Conservation (phyloP, 345 rosid species). For the Adansonia digitata region DNA sequence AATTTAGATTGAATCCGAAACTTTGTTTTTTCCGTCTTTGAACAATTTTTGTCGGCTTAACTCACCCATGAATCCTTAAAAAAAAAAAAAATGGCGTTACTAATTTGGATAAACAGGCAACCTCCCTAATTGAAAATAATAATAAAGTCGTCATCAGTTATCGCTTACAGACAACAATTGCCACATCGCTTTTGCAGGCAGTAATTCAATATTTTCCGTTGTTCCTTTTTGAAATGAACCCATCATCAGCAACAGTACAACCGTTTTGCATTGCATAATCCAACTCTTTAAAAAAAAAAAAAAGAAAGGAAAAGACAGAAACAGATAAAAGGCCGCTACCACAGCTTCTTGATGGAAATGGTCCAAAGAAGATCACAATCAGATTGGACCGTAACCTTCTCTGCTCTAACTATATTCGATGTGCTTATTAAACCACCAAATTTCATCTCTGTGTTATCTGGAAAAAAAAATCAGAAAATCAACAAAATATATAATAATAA, state of each 20-base stretch:
- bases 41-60: not conserved
- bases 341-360: constrained; percentile 54
- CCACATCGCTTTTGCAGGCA: not conserved
- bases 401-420: constrained; percentile 57
- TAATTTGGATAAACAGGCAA: not conserved
- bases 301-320: too few relatives aligned
- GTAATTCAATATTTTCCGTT: not conserved
- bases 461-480: constrained; percentile 15
- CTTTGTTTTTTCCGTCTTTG: not conserved
- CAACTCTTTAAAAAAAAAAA: too few relatives aligned
- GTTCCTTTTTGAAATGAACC: not conserved
- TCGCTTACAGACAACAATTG: not conserved
- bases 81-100: not conserved
- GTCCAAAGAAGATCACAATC: constrained; percentile 95
- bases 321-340: too few relatives aligned
- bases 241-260: not conserved
- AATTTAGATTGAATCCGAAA: too few relatives aligned
- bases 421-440: constrained; percentile 87
- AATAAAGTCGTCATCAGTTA: not conserved
- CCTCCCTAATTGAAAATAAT: not conserved
- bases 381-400: constrained; percentile 60
- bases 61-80: not conserved
- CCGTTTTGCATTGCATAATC: not conserved
- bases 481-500: not conserved
- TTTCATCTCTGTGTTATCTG: constrained; percentile 70